phyloP scores from a whole-genome alignment of 768 basidiomycete species.

The Rhodotorula graminis region DNA sequence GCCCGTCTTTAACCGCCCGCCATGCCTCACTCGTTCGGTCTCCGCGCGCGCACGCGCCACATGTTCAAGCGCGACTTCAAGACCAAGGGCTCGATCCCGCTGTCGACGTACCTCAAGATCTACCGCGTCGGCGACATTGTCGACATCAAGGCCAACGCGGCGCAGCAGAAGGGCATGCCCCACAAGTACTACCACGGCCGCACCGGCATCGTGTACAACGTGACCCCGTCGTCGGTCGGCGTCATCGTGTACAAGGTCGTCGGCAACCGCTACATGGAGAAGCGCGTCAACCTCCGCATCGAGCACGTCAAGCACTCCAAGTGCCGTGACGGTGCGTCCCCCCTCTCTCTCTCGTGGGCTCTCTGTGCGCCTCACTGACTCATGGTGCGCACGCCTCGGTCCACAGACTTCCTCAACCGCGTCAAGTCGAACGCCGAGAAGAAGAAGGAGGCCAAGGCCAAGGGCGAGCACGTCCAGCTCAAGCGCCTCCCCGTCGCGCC shows the following conservation, averaged over 20 bases:
- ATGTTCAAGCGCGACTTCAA: slow-evolving; percentile 99
- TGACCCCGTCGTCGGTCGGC: slow-evolving; percentile 87
- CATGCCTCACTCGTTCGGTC: slow-evolving; percentile 99
- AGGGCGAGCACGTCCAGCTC: slow-evolving; percentile 77
- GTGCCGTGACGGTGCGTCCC: slow-evolving; percentile 63
- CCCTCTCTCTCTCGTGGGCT: not conserved
- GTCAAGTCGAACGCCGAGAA: slow-evolving; percentile 85
- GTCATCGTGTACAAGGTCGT: slow-evolving; percentile 98
- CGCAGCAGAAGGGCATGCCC: slow-evolving; percentile 99
- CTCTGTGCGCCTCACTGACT: not conserved
- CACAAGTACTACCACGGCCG: slow-evolving; percentile 98
- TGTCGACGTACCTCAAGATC: slow-evolving; percentile 88
- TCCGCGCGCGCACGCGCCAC: slow-evolving; percentile 95
- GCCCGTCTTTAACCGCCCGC: slow-evolving; percentile 17
- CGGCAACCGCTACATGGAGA: slow-evolving; percentile 97
- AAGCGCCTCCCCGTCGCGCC: slow-evolving; percentile 82
- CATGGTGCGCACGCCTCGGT: not conserved
- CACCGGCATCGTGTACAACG: slow-evolving; percentile 98
- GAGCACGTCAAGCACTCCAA: slow-evolving; percentile 92
- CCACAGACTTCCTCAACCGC: slow-evolving; percentile 80
- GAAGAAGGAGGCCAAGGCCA: slow-evolving; percentile 79
- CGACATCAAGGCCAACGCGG: slow-evolving; percentile 98
- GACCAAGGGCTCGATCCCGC: slow-evolving; percentile 81
- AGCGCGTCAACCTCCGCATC: slow-evolving; percentile 95
- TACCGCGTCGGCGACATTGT: slow-evolving; percentile 97